Base-by-base conservation (phyloP, 1,284 basidiomycete species). In the Cutaneotrichosporon sp. region DNA sequence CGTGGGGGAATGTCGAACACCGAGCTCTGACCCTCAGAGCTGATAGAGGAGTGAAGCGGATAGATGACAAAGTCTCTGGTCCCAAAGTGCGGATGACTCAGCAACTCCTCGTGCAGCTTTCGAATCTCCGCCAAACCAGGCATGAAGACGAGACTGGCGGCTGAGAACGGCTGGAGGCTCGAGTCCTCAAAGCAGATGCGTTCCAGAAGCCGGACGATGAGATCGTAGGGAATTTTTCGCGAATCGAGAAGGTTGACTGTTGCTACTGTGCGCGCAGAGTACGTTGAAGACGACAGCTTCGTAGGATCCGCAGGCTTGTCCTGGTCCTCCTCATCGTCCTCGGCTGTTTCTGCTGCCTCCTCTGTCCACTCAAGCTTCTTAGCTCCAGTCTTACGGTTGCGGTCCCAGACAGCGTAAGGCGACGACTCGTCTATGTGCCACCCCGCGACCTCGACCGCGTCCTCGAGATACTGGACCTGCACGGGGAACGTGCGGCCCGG, bases 401-500 rank as follows among this genome's bases (percentile, higher is more conserved):
- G 88, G 51, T 76, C 70, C 62, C 84, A 74, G 58, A 87, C 83
- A 5, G 91, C 92, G 78, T 95, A 98, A 1, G 87, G 90, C 0
- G 95, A 97, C 57, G 84, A 86, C 71, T 91, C 89, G n/a, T 85
- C 83, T 65, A 99, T 87, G 22, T 86, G 84, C 89, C 95, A 99
- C n/a, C 86, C 83, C 13, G 90, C 88, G 64, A 86, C 83, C 79
- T 99, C 90, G 31, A 99, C 85, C 0, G 92, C 94, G 79, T 99
- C 97, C 79, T 99, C 97, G 10, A 99, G 83, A 74, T 88, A 99
- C 56, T 86, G 85, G 21, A 91, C 85, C 56, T 92, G 88, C 13
- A 99, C 97, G 10, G 97, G 96, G 83, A 93, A 99, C 0, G 95
- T 98, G n/a, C 97, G 86, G 2, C 97, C 97, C 9, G 96, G 96